These are phyloP conservation scores for Blastosporella zonata DNA, from an alignment of 1,284 basidiomycete species.

Conservation along the genomic window DNA sequence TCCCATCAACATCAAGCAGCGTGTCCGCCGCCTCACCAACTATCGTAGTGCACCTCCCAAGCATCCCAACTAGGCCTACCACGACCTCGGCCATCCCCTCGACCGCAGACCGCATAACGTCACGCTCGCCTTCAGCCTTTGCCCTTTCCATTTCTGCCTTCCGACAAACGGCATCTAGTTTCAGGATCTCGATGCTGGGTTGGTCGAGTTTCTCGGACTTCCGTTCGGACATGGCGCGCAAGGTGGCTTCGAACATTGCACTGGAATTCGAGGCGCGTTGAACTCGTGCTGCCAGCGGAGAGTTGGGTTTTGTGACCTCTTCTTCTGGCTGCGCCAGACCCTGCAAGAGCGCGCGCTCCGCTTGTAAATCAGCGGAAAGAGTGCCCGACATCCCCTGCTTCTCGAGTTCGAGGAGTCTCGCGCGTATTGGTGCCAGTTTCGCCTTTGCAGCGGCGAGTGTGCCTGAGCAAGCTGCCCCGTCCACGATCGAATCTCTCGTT, in stretches of 20 bases:
- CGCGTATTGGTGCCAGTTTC: constrained; percentile 63
- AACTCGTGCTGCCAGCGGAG: constrained; percentile 57
- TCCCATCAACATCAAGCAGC: constrained; percentile 48
- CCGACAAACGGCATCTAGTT: constrained; percentile 64
- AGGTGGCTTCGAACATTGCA: constrained; percentile 80
- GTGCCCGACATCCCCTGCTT: constrained; percentile 35
- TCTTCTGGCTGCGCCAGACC: constrained; percentile 74
- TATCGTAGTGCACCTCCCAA: constrained; percentile 77
- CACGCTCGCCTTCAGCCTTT: constrained; percentile 68
- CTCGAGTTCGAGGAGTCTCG: constrained; percentile 67
- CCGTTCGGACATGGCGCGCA: constrained; percentile 78
- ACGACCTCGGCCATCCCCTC: constrained; percentile 65
- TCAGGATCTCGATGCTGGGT: constrained; percentile 67
- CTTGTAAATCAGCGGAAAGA: constrained; percentile 60
- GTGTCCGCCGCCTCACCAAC: constrained; percentile 63
- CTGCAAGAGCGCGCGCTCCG: constrained; percentile 71
- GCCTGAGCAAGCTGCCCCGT: constrained; percentile 77
- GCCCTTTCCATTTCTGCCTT: constrained; percentile 72
- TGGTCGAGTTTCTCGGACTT: constrained; percentile 79
- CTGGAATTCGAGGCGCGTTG: constrained; percentile 72
- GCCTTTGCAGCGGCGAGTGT: constrained; percentile 74
- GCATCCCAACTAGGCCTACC: constrained; percentile 70
- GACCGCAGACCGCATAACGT: constrained; percentile 64
- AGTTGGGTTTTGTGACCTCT: constrained; percentile 57
- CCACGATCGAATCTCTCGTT: constrained; percentile 64